Evolutionary conservation across 495 filamentous ascomycete genomes (phyloP), one percentile per base, ranked within the genome.

Genomic region (Antarctomyces pellizariae): DNA sequence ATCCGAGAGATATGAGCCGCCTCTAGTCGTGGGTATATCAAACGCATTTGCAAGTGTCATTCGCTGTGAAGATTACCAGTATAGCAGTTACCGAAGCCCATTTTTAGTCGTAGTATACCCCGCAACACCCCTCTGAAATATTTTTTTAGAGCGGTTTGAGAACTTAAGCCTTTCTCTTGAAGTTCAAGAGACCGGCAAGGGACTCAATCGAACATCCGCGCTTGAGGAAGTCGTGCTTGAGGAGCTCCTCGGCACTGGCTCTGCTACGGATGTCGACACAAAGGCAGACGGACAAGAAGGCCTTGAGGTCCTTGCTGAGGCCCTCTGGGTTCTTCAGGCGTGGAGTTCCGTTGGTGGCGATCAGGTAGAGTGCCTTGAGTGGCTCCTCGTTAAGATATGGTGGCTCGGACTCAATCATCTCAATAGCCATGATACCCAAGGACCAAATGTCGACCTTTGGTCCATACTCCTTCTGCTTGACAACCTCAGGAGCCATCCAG

Each of bases 391-490:
- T 95, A 14, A 95, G 64, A 48, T 97, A 95, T 0, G 86, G 86
- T 4, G 86, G 86, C 44, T 97, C 86, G 7, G 76, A 84, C 50
- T 97, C 89, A 43, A 97, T 97, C 89, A 97, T 92, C 56, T 97
- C 86, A 38, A 97, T 97, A 21, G 86, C 84, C 86, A 95, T 97
- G 54, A 97, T 97, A 39, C 86, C 86, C 26, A 97, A 59, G 7
- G 84, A 93, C 86, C 86, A 95, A 39, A 93, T 92, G 43, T 97
- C 86, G 30, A 95, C 86, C 61, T 97, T 97, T 37, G 75, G 72
- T 19, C 80, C 86, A 43, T 97, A 97, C 46, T 92, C 83, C 57
- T 92, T 92, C 48, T 93, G 86, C 56, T 93, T 95, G 43, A 97
- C 86, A 9, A 97, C 86, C 47, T 97, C 86, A 17, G 86, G 86